Percentiles rank a stretch among this genome's conserved stretches.
phyloP scores from a whole-genome alignment of 139 green algal species.

The Bryopsis sp. region DNA sequence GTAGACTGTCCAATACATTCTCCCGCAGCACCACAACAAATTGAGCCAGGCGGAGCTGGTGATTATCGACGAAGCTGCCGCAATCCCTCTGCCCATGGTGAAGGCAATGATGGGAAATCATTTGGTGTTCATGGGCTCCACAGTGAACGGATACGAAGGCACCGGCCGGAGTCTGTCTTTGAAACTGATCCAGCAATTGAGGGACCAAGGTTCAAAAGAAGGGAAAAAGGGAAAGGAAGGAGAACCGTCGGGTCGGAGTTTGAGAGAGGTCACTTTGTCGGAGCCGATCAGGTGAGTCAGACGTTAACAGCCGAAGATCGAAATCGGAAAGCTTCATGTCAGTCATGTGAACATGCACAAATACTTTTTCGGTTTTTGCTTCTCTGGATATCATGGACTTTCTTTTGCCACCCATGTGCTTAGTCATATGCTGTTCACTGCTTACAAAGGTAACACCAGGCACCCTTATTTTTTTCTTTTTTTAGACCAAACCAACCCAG shows the following conservation, averaged over 20 bases:
- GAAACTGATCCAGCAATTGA: conserved; percentile 92
- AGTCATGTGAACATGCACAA: no score
- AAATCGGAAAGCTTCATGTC: neutral
- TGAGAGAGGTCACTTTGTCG: conserved; percentile 82
- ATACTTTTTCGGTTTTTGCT: no score
- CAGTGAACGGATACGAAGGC: conserved; percentile 82
- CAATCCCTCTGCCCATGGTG: conserved; percentile 89
- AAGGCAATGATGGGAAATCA: conserved; percentile 91
- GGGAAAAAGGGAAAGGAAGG: neutral
- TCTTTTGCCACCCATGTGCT: no score
- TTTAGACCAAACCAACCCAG: no score
- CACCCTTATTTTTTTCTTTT: no score
- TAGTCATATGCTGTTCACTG: no score
- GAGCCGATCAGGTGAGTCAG: conserved; percentile 79
- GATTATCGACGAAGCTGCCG: conserved; percentile 89
- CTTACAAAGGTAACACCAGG: no score
- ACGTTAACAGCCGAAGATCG: neutral
- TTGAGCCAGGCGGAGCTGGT: conserved; percentile 91
- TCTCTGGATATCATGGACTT: no score
- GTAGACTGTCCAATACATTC: conserved; percentile 95
- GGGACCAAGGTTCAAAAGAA: conserved; percentile 55
- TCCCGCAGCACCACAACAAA: conserved; percentile 79
- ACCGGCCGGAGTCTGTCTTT: conserved; percentile 87
- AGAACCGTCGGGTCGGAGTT: conserved; percentile 48
- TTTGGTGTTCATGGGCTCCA: conserved; percentile 89